Conservation (phyloP, 768 basidiomycete species). For the Boletales sp. region DNA sequence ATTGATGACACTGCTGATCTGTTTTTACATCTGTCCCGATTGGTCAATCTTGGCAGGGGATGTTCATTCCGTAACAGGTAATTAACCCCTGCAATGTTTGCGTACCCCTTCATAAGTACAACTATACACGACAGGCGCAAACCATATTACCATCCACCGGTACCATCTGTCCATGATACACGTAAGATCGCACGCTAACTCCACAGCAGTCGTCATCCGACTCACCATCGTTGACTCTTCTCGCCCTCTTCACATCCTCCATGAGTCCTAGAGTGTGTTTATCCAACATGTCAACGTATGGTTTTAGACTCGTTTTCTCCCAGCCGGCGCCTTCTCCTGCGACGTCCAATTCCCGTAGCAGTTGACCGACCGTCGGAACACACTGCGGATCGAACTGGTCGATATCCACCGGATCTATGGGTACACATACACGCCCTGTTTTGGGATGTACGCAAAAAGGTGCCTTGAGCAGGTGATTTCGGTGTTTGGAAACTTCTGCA, state of each 20-base stretch:
- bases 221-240: conserved; percentile 20
- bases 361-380: conserved; percentile 84
- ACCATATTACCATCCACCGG: conserved; percentile 21
- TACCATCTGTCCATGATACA: conserved; percentile 10
- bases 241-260: conserved; percentile 28
- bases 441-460: conserved; percentile 97
- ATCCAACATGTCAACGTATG: conserved; percentile 89
- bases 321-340: conserved; percentile 65
- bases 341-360: conserved; percentile 76
- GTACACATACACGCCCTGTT: conserved; percentile 94
- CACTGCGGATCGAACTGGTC: conserved; percentile 78
- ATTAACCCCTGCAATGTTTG: conserved; percentile 3
- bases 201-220: not conserved
- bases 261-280: conserved; percentile 46
- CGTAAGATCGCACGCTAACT: not conserved
- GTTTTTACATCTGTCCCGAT: conserved; percentile 10
- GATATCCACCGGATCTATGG: conserved; percentile 72
- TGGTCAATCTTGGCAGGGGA: conserved; percentile 11
- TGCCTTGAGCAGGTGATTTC: conserved; percentile 96
- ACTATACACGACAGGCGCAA: not conserved
- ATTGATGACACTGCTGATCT: not conserved
- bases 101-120: not conserved
- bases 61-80: conserved; percentile 1
- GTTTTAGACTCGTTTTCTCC: conserved; percentile 82
- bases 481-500: conserved; percentile 94